A percentile compares a stretch with the other conserved stretches of the same genome.
Evolutionary conservation across 2,329 filamentous ascomycete genomes (phyloP).

Genomic region (Cordyceps militaris): DNA sequence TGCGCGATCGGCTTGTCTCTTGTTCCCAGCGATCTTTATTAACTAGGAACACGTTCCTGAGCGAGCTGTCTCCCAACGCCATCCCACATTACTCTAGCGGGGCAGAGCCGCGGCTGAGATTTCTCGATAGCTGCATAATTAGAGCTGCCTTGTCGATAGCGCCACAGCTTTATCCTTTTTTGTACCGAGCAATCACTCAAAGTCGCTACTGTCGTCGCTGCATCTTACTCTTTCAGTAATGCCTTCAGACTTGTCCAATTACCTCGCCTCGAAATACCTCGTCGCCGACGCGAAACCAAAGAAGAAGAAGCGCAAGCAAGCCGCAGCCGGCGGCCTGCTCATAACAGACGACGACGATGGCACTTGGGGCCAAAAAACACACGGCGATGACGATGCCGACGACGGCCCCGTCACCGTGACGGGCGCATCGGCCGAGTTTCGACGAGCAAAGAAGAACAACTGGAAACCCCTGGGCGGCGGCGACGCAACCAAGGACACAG

Average conservation of each 20-base stretch:
- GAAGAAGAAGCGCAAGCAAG: slow-evolving; percentile 60
- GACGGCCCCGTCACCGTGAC: slow-evolving; percentile 44
- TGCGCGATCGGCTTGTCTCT: neutral
- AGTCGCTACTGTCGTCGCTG: neutral
- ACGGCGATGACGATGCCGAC: slow-evolving; percentile 47
- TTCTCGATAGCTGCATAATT: slow-evolving; percentile 12
- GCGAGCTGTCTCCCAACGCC: neutral
- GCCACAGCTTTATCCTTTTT: neutral
- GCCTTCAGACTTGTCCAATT: slow-evolving; percentile 64
- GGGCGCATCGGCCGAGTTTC: slow-evolving; percentile 55
- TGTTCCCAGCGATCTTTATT: slow-evolving; percentile 2
- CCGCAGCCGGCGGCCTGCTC: slow-evolving; percentile 45
- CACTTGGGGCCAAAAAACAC: slow-evolving; percentile 37
- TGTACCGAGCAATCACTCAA: neutral
- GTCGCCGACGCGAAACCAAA: slow-evolving; percentile 48
- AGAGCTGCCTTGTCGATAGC: neutral
- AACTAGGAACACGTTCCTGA: slow-evolving; percentile 5
- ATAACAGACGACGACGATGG: slow-evolving; percentile 59
- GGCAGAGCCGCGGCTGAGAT: slow-evolving; percentile 1
- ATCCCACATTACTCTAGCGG: slow-evolving; percentile 15
- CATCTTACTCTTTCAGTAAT: slow-evolving; percentile 26
- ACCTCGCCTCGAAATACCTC: slow-evolving; percentile 88
- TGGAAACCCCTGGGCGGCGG: slow-evolving; percentile 66
- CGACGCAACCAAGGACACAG: slow-evolving; percentile 22
- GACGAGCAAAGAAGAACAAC: slow-evolving; percentile 66